Evolutionary conservation across 345 rosid genomes (phyloP), one percentile per base, ranked within the genome.

Genomic region (Euphorbia pulcherrima): DNA sequence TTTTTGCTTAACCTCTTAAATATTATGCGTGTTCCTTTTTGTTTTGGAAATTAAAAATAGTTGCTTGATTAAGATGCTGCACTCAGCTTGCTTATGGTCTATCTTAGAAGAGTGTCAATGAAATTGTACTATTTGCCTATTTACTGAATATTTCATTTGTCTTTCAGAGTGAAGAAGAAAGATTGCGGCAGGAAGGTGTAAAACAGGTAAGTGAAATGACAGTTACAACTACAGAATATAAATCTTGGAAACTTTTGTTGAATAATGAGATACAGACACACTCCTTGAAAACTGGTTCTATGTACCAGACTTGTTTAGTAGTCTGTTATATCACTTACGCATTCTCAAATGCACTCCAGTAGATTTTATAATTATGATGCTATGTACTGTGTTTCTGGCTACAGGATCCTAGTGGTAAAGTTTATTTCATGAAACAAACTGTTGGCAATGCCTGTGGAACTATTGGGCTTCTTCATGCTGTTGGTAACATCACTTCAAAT

Each of bases 401-500:
- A 57, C 67, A 91, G 97, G 90, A 81, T 59, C 64, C 65, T 69
- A 79, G 81, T 78, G 75, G 75, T 56, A 84, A 86, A 72, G 97
- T 89, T 70, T 94, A 89, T 76, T 94, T 89, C 84, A 86, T 91
- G 96, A 89, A 80, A 72, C 99, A 91, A 85, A 94, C 97, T 62
- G 97, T 91, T 47, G 97, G 95, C 67, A 94, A 94, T 82, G 97
- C 97, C 67, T 94, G 99, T 79, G 97, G 99, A 81, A 94, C 99
- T 40, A 79, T 91, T 69, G 99, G 95, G 7, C 92, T 91, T 79
- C 96, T 94, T 79, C 99, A 94, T 74, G 89, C 95, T 64, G 75
- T 94, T 70, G 99, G 97, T 70, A 94, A 94, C 78, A 61, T 89
- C 59, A 82, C 84, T 64, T 89, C 99, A 11, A 75, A 84, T 62